These are phyloP conservation scores for Pyrus bretschneideri DNA, from an alignment of 306 rosid genomes.

Conservation along the genomic window DNA sequence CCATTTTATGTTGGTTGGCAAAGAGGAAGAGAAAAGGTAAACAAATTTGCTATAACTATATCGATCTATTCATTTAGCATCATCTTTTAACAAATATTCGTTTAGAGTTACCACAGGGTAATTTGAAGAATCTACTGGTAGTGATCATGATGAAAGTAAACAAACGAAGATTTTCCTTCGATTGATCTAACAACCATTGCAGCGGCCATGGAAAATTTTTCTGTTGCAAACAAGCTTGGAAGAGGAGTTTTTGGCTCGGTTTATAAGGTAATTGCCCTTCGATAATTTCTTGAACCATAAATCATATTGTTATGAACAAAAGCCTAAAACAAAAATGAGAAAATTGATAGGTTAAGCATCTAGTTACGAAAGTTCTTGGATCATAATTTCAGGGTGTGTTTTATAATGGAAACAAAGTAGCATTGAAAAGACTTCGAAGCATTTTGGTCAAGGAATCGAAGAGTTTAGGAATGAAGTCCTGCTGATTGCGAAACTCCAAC, in stretches of 20 bases:
- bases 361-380: not conserved
- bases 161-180: constrained; percentile 23
- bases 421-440: constrained; percentile 47
- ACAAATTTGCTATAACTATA: not conserved
- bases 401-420: not conserved
- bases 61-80: not conserved
- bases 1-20: not conserved
- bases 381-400: constrained; percentile 6
- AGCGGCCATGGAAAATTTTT: constrained; percentile 46
- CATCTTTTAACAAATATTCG: not conserved
- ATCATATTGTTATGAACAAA: not conserved
- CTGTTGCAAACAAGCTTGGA: constrained; percentile 42
- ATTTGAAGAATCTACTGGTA: not conserved
- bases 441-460: constrained; percentile 46
- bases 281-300: not conserved
- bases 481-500: constrained; percentile 60
- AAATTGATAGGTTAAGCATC: too few relatives aligned
- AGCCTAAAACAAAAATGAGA: too few relatives aligned
- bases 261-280: constrained; percentile 31
- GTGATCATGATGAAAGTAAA: not conserved
- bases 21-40: constrained; percentile 13
- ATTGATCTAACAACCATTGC: constrained; percentile 26
- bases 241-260: constrained; percentile 57
- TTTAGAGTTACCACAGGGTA: not conserved
- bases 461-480: constrained; percentile 55